A percentile compares a stretch with the other conserved stretches of the same genome.
Conservation (phyloP, 73 alveolate genomes). For the Paramecium octaurelia region DNA sequence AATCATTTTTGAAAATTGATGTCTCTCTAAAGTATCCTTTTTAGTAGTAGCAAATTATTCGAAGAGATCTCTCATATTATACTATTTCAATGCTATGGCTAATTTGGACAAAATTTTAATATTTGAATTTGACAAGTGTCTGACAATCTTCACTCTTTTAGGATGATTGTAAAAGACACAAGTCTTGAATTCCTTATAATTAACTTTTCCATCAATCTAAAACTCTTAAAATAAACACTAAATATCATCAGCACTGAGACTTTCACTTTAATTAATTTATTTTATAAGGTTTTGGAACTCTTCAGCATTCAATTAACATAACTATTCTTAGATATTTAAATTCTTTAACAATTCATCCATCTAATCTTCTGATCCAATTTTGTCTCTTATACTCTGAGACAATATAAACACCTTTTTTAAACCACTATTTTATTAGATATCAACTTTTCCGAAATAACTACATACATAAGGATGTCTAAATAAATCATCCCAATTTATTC, state of each 20-base stretch:
- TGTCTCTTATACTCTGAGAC: conserved; percentile 13
- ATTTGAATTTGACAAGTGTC: background rate
- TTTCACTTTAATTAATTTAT: background rate
- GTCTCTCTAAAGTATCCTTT: conserved; percentile 6
- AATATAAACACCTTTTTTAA: background rate
- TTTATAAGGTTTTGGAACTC: conserved; percentile 28
- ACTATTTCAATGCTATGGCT: background rate
- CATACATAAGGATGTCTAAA: conserved; percentile 56
- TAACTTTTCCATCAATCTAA: background rate
- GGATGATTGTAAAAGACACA: background rate
- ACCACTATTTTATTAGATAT: background rate
- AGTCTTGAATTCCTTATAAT: conserved; percentile 14
- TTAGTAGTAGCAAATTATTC: conserved; percentile 20
- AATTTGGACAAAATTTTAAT: background rate
- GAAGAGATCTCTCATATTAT: conserved; percentile 7
- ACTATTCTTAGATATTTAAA: background rate
- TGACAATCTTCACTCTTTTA: background rate
- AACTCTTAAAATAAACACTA: background rate
- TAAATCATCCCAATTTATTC: conserved; percentile 48
- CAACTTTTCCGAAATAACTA: background rate
- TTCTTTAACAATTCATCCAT: background rate
- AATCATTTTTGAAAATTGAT: conserved; percentile 41
- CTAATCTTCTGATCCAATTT: background rate
- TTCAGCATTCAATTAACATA: background rate
- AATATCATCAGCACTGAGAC: background rate